phyloP scores from a whole-genome alignment of 345 rosid species.

The Reutealis trisperma region DNA sequence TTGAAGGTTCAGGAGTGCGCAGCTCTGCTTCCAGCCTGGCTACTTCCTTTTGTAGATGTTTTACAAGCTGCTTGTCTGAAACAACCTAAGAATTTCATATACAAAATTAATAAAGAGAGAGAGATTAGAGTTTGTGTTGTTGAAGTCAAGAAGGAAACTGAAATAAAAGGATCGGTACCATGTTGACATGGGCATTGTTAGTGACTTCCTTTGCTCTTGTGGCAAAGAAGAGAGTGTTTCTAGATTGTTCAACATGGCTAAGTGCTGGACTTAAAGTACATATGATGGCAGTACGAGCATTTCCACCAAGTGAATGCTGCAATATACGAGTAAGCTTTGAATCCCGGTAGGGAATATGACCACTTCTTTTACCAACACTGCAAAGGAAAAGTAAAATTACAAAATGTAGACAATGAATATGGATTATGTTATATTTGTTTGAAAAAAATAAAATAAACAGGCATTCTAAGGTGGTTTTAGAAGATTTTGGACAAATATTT shows the following conservation, averaged over 20 bases:
- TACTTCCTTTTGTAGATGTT: constrained; percentile 98
- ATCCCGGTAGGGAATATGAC: constrained; percentile 95
- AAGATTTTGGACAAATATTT: neutral
- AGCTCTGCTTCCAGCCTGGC: constrained; percentile 96
- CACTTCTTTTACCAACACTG: constrained; percentile 94
- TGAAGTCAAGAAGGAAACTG: constrained; percentile 1
- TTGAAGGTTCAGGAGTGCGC: constrained; percentile 92
- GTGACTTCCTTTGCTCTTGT: constrained; percentile 99
- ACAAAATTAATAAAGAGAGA: neutral
- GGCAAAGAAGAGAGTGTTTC: constrained; percentile 92
- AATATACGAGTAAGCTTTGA: constrained; percentile 97
- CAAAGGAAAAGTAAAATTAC: constrained; percentile 9
- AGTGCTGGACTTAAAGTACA: constrained; percentile 95
- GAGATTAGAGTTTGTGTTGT: constrained; percentile 2
- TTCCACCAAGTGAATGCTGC: constrained; percentile 99
- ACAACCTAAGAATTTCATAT: constrained; percentile 59
- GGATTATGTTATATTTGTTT: neutral
- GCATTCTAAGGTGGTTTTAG: no score
- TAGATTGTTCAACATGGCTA: constrained; percentile 92
- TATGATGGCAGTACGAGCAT: constrained; percentile 97
- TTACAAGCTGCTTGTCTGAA: constrained; percentile 94
- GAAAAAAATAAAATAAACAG: neutral
- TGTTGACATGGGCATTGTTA: constrained; percentile 94
- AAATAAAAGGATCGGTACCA: constrained; percentile 52
- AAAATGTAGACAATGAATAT: constrained; percentile 17